Evolutionary conservation across 2,329 filamentous ascomycete genomes (phyloP).

Genomic region (Dactylellina parvicollis): DNA sequence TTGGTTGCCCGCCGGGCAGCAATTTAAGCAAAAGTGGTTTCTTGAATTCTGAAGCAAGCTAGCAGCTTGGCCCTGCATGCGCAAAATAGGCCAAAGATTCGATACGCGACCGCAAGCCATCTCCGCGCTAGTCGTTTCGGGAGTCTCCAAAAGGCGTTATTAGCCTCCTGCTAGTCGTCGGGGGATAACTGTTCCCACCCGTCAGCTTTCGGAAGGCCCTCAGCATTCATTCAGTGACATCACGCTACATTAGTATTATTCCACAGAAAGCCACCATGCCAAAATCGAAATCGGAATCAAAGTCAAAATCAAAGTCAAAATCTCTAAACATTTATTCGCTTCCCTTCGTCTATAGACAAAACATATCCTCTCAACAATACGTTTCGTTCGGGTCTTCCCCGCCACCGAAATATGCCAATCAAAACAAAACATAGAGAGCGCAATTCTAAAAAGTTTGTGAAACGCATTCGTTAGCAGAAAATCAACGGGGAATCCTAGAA

Average conservation of each 20-base stretch:
- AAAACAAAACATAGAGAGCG: constrained; percentile 41
- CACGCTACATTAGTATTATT: no score
- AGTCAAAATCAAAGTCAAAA: no score
- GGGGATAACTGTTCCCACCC: background rate
- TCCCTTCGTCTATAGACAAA: no score
- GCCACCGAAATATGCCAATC: no score
- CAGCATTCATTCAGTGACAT: constrained; percentile 22
- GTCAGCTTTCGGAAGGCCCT: constrained; percentile 5
- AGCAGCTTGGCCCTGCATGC: constrained; percentile 45
- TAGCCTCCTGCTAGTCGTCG: background rate
- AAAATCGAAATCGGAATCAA: no score
- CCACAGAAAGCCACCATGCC: no score
- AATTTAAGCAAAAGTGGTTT: constrained; percentile 11
- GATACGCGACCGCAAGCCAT: constrained; percentile 40
- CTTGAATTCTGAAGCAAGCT: constrained; percentile 42
- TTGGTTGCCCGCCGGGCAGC: constrained; percentile 6
- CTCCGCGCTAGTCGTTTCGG: constrained; percentile 8
- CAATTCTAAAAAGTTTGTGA: constrained; percentile 18
- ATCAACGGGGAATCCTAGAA: background rate
- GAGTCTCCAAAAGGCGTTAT: background rate
- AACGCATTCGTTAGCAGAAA: background rate
- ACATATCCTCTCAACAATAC: no score
- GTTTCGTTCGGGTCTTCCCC: no score
- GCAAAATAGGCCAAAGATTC: constrained; percentile 18
- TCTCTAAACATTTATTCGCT: no score